Evolutionary conservation across 2,329 filamentous ascomycete genomes (phyloP).

Genomic region (Xylariaceae sp.): DNA sequence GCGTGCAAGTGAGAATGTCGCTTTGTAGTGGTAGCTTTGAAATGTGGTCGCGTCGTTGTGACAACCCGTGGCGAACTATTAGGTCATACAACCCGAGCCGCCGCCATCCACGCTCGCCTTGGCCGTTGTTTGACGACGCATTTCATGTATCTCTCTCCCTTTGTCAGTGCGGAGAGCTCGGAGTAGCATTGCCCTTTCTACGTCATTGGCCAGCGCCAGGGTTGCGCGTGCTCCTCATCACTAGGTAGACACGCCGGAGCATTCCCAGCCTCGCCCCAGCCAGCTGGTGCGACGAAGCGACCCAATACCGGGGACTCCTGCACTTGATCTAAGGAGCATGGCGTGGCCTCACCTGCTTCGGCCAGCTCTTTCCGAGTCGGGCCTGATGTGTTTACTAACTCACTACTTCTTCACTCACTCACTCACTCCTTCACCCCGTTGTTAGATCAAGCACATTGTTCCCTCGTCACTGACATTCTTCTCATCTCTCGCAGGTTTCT

Average conservation of each 20-base stretch:
- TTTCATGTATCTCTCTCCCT: not conserved
- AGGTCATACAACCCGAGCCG: not conserved
- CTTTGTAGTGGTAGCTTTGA: constrained; percentile 14
- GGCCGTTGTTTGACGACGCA: not conserved
- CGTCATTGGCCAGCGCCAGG: not conserved
- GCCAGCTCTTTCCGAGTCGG: not conserved
- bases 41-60: constrained; percentile 16
- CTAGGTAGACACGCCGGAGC: constrained; percentile 1
- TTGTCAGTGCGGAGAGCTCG: constrained; percentile 1
- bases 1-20: constrained; percentile 19
- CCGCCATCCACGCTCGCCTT: not conserved
- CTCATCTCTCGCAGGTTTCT: constrained; percentile 5
- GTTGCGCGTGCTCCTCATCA: constrained; percentile 1
- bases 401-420: no score
- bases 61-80: constrained; percentile 5
- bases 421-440: no score
- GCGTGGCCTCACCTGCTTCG: not conserved
- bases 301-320: not conserved
- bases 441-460: not conserved
- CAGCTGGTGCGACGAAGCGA: constrained; percentile 3
- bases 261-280: not conserved
- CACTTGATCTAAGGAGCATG: not conserved
- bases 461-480: constrained; percentile 4
- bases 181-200: not conserved
- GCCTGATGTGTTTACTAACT: not conserved